phyloP scores from a whole-genome alignment of 768 basidiomycete genomes.

The Podaxis carcinomalis region DNA sequence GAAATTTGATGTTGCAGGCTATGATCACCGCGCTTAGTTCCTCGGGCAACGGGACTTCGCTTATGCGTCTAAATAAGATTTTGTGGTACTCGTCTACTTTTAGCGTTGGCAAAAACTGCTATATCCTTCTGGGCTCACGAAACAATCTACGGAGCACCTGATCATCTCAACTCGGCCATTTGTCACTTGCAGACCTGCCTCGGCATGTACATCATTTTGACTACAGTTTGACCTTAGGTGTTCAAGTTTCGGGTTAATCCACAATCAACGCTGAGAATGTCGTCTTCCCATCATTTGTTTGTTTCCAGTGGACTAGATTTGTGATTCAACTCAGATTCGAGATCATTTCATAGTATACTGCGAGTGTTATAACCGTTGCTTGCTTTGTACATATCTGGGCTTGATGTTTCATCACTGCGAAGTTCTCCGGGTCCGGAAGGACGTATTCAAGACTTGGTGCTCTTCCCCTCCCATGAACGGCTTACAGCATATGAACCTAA shows the following conservation, averaged over 20 bases:
- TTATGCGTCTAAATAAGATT: neutral
- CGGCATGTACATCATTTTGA: slow-evolving; percentile 28
- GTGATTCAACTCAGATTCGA: slow-evolving; percentile 1
- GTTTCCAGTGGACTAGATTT: neutral
- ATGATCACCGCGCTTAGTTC: slow-evolving; percentile 18
- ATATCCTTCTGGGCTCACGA: slow-evolving; percentile 23
- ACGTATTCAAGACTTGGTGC: slow-evolving; percentile 32
- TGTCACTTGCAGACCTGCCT: slow-evolving; percentile 25
- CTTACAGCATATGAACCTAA: no score
- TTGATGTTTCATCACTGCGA: slow-evolving; percentile 29
- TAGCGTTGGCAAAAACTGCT: neutral
- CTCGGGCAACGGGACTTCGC: no score
- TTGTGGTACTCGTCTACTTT: neutral
- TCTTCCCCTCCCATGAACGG: slow-evolving; percentile 21
- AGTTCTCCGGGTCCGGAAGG: slow-evolving; percentile 23
- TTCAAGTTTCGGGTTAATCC: slow-evolving; percentile 28
- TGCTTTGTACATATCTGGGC: slow-evolving; percentile 28
- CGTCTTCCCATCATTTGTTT: neutral
- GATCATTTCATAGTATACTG: slow-evolving; percentile 19
- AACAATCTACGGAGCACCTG: slow-evolving; percentile 19
- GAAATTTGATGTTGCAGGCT: slow-evolving; percentile 31
- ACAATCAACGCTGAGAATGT: slow-evolving; percentile 21
- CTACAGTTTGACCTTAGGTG: slow-evolving; percentile 27
- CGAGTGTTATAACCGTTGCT: slow-evolving; percentile 20
- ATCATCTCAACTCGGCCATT: slow-evolving; percentile 20